These are phyloP conservation scores for Aspergillus persii DNA, from an alignment of 2,329 filamentous ascomycete species.

Conservation along the genomic window DNA sequence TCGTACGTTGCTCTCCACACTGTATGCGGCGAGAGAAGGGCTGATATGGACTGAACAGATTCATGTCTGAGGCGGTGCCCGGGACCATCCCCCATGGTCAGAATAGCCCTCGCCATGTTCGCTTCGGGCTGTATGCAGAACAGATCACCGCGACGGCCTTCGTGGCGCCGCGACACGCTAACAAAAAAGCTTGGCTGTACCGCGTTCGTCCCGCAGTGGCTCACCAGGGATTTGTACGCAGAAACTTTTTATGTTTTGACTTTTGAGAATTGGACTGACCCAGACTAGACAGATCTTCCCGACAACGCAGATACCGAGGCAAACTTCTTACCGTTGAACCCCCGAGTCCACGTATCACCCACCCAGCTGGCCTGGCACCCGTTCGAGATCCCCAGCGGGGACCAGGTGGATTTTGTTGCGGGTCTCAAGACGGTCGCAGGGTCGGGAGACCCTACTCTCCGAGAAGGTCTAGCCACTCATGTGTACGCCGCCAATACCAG, in stretches of 20 bases:
- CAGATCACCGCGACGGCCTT: constrained; percentile 61
- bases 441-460: constrained; percentile 57
- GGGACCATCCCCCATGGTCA: constrained; percentile 39
- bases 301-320: constrained; percentile 34
- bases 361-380: constrained; percentile 59
- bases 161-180: constrained; percentile 55
- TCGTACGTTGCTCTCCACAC: constrained; percentile 27
- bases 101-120: constrained; percentile 38
- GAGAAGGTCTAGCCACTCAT: constrained; percentile 55
- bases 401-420: constrained; percentile 56
- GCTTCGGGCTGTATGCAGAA: constrained; percentile 32
- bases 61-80: constrained; percentile 38
- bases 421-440: constrained; percentile 55
- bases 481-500: constrained; percentile 56
- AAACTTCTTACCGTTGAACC: constrained; percentile 43
- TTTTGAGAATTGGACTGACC: neutral
- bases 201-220: constrained; percentile 56
- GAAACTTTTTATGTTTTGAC: neutral
- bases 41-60: constrained; percentile 31
- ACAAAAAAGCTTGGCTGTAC: constrained; percentile 60
- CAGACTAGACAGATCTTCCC: constrained; percentile 47
- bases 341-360: constrained; percentile 54
- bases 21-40: constrained; percentile 19
- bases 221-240: constrained; percentile 51
- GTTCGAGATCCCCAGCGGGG: constrained; percentile 50